Conservation (phyloP, 805 yeast genomes). For the Millerozyma miso region DNA sequence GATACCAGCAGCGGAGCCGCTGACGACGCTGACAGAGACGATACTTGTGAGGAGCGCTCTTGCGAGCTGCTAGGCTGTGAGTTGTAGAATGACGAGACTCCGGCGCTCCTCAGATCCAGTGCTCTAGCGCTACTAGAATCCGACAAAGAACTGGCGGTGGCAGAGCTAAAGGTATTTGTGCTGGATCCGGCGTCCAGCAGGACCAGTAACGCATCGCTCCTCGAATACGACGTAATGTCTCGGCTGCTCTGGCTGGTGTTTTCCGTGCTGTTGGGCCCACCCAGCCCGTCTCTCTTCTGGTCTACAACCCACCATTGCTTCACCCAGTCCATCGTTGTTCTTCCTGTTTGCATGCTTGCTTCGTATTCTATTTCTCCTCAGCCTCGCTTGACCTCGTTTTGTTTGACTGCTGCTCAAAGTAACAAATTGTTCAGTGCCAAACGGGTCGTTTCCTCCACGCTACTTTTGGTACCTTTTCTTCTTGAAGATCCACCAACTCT, state of each 20-base stretch:
- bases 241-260: background rate
- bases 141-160: background rate
- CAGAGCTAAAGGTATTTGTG: background rate
- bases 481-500: too few species aligned
- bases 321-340: background rate
- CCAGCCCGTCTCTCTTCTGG: background rate
- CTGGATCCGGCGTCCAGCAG: background rate
- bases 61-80: background rate
- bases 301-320: background rate
- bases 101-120: background rate
- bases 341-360: background rate
- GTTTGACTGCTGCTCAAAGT: too few species aligned
- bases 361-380: too few species aligned
- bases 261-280: background rate
- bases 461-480: too few species aligned
- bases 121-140: background rate
- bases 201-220: background rate
- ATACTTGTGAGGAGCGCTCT: background rate
- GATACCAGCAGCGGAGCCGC: slow-evolving; percentile 3
- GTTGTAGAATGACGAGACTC: too few species aligned
- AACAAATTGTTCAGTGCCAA: too few species aligned
- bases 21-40: slow-evolving; percentile 5
- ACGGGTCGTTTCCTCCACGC: too few species aligned
- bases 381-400: too few species aligned
- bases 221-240: background rate